A percentile compares a stretch with the other conserved stretches of the same genome.
Evolutionary conservation across 2,329 filamentous ascomycete species (phyloP).

Genomic region (Trichoderma gracile): DNA sequence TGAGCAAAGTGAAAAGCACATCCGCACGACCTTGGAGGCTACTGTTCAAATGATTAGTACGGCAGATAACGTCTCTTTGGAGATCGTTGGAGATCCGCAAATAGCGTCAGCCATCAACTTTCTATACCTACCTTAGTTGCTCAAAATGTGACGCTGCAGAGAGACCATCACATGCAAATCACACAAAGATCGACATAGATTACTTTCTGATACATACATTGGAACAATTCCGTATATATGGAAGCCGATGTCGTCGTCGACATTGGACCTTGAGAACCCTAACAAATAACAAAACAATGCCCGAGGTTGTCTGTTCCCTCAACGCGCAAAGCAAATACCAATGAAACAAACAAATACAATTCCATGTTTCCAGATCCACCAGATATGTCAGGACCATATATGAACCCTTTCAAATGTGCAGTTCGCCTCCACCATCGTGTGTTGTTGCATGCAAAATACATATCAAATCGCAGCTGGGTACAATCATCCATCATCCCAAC

Average conservation of each 20-base stretch:
- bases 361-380: constrained; percentile 15
- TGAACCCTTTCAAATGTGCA: constrained; percentile 8
- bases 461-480: constrained; percentile 1
- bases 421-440: constrained; percentile 18
- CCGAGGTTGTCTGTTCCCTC: not conserved
- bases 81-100: no score
- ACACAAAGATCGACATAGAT: not conserved
- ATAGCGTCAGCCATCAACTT: no score
- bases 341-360: not conserved
- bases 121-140: no score
- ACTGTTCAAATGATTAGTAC: no score
- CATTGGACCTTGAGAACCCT: constrained; percentile 6
- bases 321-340: constrained; percentile 18
- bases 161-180: no score
- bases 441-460: not conserved
- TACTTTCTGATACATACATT: not conserved
- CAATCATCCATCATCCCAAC: not conserved
- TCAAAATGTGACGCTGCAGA: no score
- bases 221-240: not conserved
- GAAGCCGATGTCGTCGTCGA: not conserved
- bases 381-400: not conserved
- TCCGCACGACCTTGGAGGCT: no score
- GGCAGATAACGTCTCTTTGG: no score
- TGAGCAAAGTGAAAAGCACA: no score
- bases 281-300: not conserved